Evolutionary conservation across 768 basidiomycete species (phyloP), one percentile per base, ranked within the genome.

Genomic region (Cantharellus cinnabarinus): DNA sequence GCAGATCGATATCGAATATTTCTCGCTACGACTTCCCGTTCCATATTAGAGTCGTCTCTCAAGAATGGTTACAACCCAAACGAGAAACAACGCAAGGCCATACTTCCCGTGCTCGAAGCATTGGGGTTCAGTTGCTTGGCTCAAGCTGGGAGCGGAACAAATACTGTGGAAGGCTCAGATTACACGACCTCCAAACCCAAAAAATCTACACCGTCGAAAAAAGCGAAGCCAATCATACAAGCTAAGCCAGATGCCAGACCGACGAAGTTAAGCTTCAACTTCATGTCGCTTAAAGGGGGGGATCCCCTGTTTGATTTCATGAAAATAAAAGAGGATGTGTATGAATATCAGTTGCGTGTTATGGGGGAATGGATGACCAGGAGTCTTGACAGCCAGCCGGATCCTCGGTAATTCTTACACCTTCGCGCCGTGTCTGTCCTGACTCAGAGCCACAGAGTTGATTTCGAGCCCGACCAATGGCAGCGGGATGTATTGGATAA

Each of bases 351-450:
- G 65, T 69, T 85, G 35, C 74, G 80, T n/a, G 67, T 76, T 5
- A 83, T 83, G 59, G 83, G 83, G 3, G 77, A 82, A 62, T 80
- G 72, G 64, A 81, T 85, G 83, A 81, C 83, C 63, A 72, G 83
- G 41, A 79, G 76, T 61, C 81, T 85, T 78, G 83, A 83, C 61
- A 74, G 79, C 48, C 70, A 74, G 57, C 65, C 68, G 0, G 84
- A 85, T 67, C 53, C 66, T 3, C 74, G 83, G 0, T 82, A 29
- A 29, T 29, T 29, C 20, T 29, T 29, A 29, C 20, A 29, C 20
- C 20, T 29, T 29, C 20, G 20, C 20, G 20, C 20, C 20, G 20
- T 29, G 20, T 29, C 20, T 29, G 20, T 29, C 20, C 20, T 29
- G 20, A 29, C 20, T 29, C 20, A 29, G 20, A 29, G 20, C 20